Evolutionary conservation across 2,329 filamentous ascomycete species (phyloP).

Genomic region (Claviceps citrina): DNA sequence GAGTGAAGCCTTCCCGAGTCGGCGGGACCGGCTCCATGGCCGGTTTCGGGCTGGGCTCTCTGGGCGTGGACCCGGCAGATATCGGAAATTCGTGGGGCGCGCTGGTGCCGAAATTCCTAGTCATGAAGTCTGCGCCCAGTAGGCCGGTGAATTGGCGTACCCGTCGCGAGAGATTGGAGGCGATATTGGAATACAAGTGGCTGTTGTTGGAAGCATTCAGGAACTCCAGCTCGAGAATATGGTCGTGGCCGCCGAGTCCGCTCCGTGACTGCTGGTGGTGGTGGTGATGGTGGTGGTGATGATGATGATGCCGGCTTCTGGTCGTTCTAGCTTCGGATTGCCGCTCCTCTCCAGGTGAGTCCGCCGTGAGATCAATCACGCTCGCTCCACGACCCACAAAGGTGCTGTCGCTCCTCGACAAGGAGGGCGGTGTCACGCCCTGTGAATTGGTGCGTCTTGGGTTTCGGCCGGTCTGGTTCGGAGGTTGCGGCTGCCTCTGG

Average conservation of each 20-base stretch:
- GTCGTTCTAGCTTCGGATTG: conserved; percentile 3
- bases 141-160: conserved; percentile 15
- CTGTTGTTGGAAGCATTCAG: conserved; percentile 8
- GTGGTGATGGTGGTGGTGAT: conserved; percentile 9
- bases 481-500: conserved; percentile 17
- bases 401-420: conserved; percentile 30
- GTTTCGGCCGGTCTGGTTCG: conserved; percentile 15
- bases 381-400: conserved; percentile 19
- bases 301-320: conserved; percentile 5
- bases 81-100: conserved; percentile 10
- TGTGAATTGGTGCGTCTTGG: conserved; percentile 27
- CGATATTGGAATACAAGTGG: conserved; percentile 8
- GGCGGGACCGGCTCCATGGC: conserved; percentile 47
- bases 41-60: conserved; percentile 26
- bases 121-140: conserved; percentile 11
- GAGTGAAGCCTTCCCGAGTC: conserved; percentile 62
- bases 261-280: conserved; percentile 4
- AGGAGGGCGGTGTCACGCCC: conserved; percentile 24
- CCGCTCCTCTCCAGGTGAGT: conserved; percentile 24
- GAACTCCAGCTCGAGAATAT: conserved; percentile 14
- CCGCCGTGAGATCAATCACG: conserved; percentile 39
- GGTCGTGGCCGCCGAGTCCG: conserved; percentile 9
- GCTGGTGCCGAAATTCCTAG: conserved; percentile 8
- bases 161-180: conserved; percentile 11
- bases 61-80: conserved; percentile 18